These are phyloP conservation scores for Cubamyces lactineus DNA, from an alignment of 768 basidiomycete genomes.

Conservation along the genomic window DNA sequence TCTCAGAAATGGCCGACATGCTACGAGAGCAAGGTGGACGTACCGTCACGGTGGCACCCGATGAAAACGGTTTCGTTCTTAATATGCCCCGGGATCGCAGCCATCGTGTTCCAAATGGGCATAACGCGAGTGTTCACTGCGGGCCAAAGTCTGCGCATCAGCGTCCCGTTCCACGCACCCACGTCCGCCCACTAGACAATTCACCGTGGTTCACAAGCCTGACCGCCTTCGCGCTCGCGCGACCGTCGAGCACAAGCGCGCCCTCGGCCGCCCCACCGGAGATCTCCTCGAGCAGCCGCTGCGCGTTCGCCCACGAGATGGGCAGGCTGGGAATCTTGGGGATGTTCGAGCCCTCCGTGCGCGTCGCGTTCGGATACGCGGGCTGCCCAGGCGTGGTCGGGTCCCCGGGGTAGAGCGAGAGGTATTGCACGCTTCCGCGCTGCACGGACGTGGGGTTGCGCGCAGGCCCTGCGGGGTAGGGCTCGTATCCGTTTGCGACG, in stretches of 20 bases:
- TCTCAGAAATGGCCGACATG: neutral
- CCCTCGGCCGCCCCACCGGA: constrained; percentile 43
- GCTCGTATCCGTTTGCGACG: constrained; percentile 70
- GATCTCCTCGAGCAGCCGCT: constrained; percentile 54
- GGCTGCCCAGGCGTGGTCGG: constrained; percentile 89
- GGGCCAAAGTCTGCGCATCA: neutral
- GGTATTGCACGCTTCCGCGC: constrained; percentile 79
- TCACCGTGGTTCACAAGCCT: constrained; percentile 62
- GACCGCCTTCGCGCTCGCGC: constrained; percentile 49
- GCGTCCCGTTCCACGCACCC: constrained; percentile 39
- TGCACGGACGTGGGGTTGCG: constrained; percentile 86
- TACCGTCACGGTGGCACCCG: constrained; percentile 89
- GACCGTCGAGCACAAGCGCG: constrained; percentile 52
- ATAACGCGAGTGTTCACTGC: constrained; percentile 76
- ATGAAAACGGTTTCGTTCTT: constrained; percentile 86
- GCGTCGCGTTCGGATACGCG: constrained; percentile 78
- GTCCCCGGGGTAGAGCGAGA: constrained; percentile 63
- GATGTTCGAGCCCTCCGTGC: constrained; percentile 62
- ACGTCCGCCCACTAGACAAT: constrained; percentile 48
- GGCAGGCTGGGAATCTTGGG: constrained; percentile 85
- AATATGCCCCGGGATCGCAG: constrained; percentile 80
- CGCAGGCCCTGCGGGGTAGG: constrained; percentile 87
- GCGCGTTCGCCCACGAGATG: constrained; percentile 84
- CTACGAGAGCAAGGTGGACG: neutral
- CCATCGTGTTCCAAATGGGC: constrained; percentile 92